phyloP scores from a whole-genome alignment of 768 basidiomycete species.

The Kwoniella dendrophila region DNA sequence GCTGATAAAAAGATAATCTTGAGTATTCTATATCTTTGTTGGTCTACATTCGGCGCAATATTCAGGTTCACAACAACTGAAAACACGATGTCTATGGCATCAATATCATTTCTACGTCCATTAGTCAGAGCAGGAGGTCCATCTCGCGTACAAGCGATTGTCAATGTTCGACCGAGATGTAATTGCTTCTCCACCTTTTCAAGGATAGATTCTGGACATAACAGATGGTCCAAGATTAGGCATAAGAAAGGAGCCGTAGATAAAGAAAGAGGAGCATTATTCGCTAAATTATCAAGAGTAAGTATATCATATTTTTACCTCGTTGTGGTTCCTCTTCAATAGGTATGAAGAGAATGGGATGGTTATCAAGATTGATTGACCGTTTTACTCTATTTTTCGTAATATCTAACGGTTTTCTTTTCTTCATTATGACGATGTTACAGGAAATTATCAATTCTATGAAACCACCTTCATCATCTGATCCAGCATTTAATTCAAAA shows the following conservation, averaged over 20 bases:
- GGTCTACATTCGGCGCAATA: too few species aligned
- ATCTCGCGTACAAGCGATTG: not conserved
- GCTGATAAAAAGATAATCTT: too few species aligned
- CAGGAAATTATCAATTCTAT: slow-evolving; percentile 50
- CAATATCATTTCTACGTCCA: too few species aligned
- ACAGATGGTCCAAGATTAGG: slow-evolving; percentile 54
- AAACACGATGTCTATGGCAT: too few species aligned
- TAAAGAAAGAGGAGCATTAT: slow-evolving; percentile 38
- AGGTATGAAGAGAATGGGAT: too few species aligned
- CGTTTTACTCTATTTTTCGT: not conserved
- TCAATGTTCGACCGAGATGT: not conserved
- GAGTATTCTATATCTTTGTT: too few species aligned
- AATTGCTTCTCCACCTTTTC: slow-evolving; percentile 10
- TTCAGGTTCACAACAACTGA: too few species aligned
- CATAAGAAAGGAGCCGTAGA: slow-evolving; percentile 54
- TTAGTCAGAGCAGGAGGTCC: too few species aligned
- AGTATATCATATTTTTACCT: slow-evolving; percentile 12
- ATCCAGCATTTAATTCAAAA: slow-evolving; percentile 43
- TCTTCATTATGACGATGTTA: not conserved
- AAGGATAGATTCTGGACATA: slow-evolving; percentile 36
- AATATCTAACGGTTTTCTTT: not conserved
- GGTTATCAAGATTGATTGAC: not conserved
- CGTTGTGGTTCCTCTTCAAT: not conserved
- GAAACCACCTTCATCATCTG: slow-evolving; percentile 42
- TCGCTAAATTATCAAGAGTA: slow-evolving; percentile 43